Base-by-base conservation (phyloP, 2,329 filamentous ascomycete genomes). In the Aplosporella prunicola region DNA sequence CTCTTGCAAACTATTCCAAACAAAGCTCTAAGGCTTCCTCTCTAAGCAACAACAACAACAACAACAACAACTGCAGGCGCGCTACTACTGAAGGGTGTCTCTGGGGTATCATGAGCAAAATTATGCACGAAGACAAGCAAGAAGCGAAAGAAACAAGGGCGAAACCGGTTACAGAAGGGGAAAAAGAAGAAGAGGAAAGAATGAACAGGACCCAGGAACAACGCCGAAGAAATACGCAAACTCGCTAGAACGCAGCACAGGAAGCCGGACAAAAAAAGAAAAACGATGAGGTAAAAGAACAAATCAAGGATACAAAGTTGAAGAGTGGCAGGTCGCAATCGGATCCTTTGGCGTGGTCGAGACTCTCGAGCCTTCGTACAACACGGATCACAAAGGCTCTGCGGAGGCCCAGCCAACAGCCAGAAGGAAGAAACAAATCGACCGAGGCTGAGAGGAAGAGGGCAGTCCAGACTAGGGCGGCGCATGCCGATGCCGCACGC, bases 241-340 rank as follows among this genome's bases (percentile, higher is more conserved):
- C 27, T 38, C 40, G 40, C 40, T 38, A 24, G 26, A 39, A 42
- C 35, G 35, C 40, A 42, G 35, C 35, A 39, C 20, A 35, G 27
- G 13, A 28, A 6, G 25, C 29, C 9, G 22, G 18, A n/a, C 20
- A 29, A 17, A 13, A 29, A 35, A 13, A 34, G 25, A 9, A 6
- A 23, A 15, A 20, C 15, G 5, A 8, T 23, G 18, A 30, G 9
- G 9, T 7, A 17, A 20, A 23, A 35, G 15, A 23, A 23, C 20
- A 23, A 15, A 27, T 6, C 15, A 20, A 32, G 25, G 9, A 20
- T 13, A 24, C 7, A 39, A 31, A n/a, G n/a, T n/a, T n/a, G n/a
- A n/a, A n/a, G n/a, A n/a, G n/a, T n/a, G n/a, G n/a, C n/a, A n/a
- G n/a, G n/a, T n/a, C n/a, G n/a, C n/a, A n/a, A n/a, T n/a, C n/a